Evolutionary conservation across 1,284 basidiomycete species (phyloP).

Genomic region (Puccinia triticina): DNA sequence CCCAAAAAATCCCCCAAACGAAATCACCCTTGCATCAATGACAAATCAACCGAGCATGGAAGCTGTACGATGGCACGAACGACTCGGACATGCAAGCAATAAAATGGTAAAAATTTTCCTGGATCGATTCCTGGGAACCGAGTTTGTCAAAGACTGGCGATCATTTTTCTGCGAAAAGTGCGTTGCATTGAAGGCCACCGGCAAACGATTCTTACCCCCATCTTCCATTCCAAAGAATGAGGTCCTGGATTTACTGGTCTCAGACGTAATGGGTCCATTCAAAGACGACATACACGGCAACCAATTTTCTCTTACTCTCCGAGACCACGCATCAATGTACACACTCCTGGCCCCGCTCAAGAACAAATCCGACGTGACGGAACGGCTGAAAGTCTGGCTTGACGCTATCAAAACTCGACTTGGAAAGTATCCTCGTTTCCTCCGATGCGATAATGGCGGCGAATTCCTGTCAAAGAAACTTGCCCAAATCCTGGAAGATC

Average conservation of each 20-base stretch:
- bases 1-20: not conserved
- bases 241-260: conserved; percentile 12
- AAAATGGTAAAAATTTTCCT: not conserved
- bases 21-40: not conserved
- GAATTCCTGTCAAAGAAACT: not conserved
- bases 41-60: not conserved
- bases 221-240: not conserved
- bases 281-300: conserved; percentile 11
- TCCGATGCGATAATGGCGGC: not conserved
- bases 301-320: not conserved
- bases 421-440: not conserved
- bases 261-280: conserved; percentile 21
- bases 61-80: not conserved
- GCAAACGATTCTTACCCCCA: not conserved
- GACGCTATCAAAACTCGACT: not conserved
- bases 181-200: not conserved
- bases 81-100: not conserved
- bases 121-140: not conserved
- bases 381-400: not conserved
- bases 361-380: not conserved
- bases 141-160: not conserved
- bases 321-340: conserved; percentile 25
- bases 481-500: not conserved
- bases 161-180: conserved; percentile 1
- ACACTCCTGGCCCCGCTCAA: not conserved